These are phyloP conservation scores for Eucalyptus globulus DNA, from an alignment of 345 rosid genomes.

Conservation along the genomic window DNA sequence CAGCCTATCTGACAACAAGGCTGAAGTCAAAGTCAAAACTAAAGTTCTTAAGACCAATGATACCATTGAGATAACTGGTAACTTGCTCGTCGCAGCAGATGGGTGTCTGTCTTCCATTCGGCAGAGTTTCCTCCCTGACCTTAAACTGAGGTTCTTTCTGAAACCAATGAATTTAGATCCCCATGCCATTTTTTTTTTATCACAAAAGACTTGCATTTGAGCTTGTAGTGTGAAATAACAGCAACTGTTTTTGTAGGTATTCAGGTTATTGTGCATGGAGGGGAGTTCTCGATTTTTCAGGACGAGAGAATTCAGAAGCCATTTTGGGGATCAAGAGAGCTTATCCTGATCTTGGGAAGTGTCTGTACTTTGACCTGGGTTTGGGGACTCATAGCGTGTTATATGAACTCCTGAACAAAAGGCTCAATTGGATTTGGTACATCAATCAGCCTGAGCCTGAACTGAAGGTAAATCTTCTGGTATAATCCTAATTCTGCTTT, in stretches of 20 bases:
- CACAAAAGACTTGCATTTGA: not conserved
- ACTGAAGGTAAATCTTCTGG: slow-evolving; percentile 26
- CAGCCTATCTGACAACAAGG: slow-evolving; percentile 21
- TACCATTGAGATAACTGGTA: slow-evolving; percentile 34
- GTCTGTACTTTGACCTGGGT: slow-evolving; percentile 51
- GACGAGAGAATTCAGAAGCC: slow-evolving; percentile 32
- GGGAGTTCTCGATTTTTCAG: slow-evolving; percentile 63
- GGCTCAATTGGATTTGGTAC: slow-evolving; percentile 79
- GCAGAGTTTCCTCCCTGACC: slow-evolving; percentile 35
- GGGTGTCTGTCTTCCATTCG: slow-evolving; percentile 70
- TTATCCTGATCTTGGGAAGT: slow-evolving; percentile 62
- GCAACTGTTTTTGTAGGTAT: slow-evolving; percentile 27
- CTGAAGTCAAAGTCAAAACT: slow-evolving; percentile 32
- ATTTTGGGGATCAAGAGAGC: slow-evolving; percentile 22
- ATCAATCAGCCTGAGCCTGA: slow-evolving; percentile 62
- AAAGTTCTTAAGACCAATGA: slow-evolving; percentile 28
- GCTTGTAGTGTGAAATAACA: not conserved
- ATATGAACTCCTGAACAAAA: slow-evolving; percentile 44
- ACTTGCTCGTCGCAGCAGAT: slow-evolving; percentile 78
- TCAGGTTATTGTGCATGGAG: slow-evolving; percentile 85
- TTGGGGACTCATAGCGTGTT: slow-evolving; percentile 37
- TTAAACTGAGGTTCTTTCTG: slow-evolving; percentile 50
- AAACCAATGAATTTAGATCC: not conserved
- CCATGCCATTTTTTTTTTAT: not conserved
- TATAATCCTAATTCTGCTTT: not conserved